Evolutionary conservation across 805 yeast species (phyloP).

Genomic region (Wickerhamiella bombiphila): DNA sequence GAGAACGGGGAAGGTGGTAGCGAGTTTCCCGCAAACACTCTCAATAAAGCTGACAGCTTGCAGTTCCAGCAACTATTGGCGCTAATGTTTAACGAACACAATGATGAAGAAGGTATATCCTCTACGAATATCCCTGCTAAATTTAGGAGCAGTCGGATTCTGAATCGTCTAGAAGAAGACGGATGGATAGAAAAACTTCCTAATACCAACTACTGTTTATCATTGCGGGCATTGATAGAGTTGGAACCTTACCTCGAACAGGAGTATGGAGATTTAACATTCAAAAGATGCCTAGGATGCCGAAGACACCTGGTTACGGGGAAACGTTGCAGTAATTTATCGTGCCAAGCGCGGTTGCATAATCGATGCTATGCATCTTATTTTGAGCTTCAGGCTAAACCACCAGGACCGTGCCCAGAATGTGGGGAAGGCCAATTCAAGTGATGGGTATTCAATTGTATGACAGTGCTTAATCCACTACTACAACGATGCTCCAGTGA

Average conservation of each 20-base stretch:
- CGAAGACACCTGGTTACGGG: slow-evolving; percentile 11
- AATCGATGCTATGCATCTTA: slow-evolving; percentile 9
- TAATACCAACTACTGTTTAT: slow-evolving; percentile 3
- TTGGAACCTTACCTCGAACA: slow-evolving; percentile 9
- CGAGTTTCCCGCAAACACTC: slow-evolving; percentile 2
- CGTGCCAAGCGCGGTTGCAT: slow-evolving; percentile 12
- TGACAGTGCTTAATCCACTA: too few relatives aligned
- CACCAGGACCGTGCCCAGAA: not conserved
- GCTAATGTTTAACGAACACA: slow-evolving; percentile 4
- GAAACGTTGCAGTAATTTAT: slow-evolving; percentile 7
- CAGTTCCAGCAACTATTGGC: slow-evolving; percentile 11
- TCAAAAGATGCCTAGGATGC: slow-evolving; percentile 13
- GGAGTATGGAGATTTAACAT: slow-evolving; percentile 7
- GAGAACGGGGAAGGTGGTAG: not conserved
- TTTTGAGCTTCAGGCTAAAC: not conserved
- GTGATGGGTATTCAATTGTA: not conserved
- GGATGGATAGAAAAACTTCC: slow-evolving; percentile 1
- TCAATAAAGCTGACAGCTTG: slow-evolving; percentile 4
- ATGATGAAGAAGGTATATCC: slow-evolving; percentile 7
- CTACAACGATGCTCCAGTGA: too few relatives aligned
- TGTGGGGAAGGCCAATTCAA: not conserved
- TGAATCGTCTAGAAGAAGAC: not conserved
- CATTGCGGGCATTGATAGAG: slow-evolving; percentile 8
- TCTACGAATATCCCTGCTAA: slow-evolving; percentile 2
- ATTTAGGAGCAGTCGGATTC: not conserved